Base-by-base conservation (phyloP, 441 rosid species). In the Theobroma grandiflorum region DNA sequence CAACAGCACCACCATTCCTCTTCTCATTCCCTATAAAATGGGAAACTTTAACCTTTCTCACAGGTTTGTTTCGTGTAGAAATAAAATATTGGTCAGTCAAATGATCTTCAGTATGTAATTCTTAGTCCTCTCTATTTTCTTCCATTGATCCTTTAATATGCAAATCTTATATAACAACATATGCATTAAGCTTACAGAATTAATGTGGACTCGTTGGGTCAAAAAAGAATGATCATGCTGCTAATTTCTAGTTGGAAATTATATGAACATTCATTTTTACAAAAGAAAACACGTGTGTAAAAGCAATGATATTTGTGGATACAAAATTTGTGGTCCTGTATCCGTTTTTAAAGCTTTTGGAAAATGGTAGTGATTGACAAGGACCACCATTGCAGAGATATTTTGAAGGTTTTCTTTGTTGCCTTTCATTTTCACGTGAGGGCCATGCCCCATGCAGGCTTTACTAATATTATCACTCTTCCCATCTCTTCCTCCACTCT, bases 21-120 rank as follows among this genome's bases (percentile, higher is more conserved):
- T 76, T 12, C 73, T 70, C 57, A 42, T n/a, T 40, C 80, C 74
- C 18, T 63, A 71, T 52, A 77, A 77, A 14, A 76, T 81, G 80
- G 80, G 78, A 43, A 81, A 64, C 0, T 81, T 81, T 52, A 53
- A 77, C 22, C 80, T 81, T 38, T 77, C 78, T 55, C 84, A 72
- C 33, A 72, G 84, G 78, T 81, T 68, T 80, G 63, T 52, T 71
- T 50, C 75, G 4, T 31, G 10, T 7, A 22, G 8, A 4, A 58
- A 12, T 1, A 42, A 26, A 26, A 26, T 26, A 26, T 26, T 26
- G 31, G 31, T 26, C 31, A 26, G 31, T 26, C 31, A 26, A 26
- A 26, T 26, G 31, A 26, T 26, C 31, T 26, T 26, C 31, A 26
- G 5, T 62, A 62, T 62, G 12, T 4, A 12, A 8, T 58, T 58